A percentile compares a stretch with the other conserved stretches of the same genome.
phyloP scores from a whole-genome alignment of 257 asterid species.

The Penstemon newberryi region DNA sequence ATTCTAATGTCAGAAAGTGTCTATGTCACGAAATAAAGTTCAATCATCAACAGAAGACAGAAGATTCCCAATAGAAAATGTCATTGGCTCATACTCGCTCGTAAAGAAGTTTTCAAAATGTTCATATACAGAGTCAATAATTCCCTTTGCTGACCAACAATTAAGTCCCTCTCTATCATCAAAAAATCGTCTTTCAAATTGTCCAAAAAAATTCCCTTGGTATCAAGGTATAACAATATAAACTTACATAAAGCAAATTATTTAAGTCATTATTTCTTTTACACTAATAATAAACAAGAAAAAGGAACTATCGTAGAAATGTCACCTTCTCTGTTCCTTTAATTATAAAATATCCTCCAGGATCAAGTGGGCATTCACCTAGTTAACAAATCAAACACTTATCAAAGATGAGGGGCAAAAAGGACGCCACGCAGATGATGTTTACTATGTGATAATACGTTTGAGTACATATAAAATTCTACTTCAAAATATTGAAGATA shows the following conservation, averaged over 20 bases:
- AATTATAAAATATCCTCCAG: constrained; percentile 90
- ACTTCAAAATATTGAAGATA: constrained; percentile 23
- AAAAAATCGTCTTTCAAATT: neutral
- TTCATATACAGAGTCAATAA: neutral
- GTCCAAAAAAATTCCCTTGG: neutral
- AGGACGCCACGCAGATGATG: constrained; percentile 15
- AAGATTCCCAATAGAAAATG: constrained; percentile 8
- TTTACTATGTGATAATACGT: constrained; percentile 15
- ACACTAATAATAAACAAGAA: constrained; percentile 21
- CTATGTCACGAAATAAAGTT: constrained; percentile 6
- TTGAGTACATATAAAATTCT: constrained; percentile 18
- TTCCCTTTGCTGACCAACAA: constrained; percentile 21
- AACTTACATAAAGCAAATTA: constrained; percentile 13
- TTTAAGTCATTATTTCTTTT: constrained; percentile 3
- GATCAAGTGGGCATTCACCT: constrained; percentile 99
- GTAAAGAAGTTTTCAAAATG: neutral
- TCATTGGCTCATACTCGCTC: neutral
- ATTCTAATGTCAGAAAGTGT: neutral
- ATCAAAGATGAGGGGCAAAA: neutral
- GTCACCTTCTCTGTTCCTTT: constrained; percentile 93
- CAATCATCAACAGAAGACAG: constrained; percentile 6
- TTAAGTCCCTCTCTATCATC: neutral
- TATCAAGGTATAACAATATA: neutral
- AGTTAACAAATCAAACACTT: constrained; percentile 24
- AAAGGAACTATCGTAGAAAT: constrained; percentile 23